Evolutionary conservation across 2,329 filamentous ascomycete genomes (phyloP), one percentile per base, ranked within the genome.

Genomic region (Aspergillus sp.): DNA sequence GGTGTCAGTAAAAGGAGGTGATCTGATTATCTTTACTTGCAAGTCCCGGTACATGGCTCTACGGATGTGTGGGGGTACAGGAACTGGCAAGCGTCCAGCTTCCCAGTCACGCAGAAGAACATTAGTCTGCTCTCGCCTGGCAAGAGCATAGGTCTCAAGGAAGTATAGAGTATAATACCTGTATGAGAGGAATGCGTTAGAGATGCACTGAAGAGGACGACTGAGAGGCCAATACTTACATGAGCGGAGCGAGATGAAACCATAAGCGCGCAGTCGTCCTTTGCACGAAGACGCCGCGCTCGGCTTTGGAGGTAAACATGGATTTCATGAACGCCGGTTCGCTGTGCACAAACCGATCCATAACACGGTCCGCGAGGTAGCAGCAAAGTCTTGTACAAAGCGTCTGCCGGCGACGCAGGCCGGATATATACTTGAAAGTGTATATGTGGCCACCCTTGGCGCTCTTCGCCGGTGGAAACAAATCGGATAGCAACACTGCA

Each of bases 161-260:
- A 78, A 79, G 63, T 76, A 79, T 47, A 77, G 65, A 2, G 69
- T 70, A 61, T 78, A 79, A 62, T 76, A 78, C 72, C 78, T 79
- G 56, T 23, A 23, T 3, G 25, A 38, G 21, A 39, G 9, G 21
- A 19, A n/a, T 6, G 13, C 28, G 23, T 64, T 51, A 65, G 57
- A 21, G 52, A 13, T 10, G 3, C 1, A 23, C 15, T 23, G 15
- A 19, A 25, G 23, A 8, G 2, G 43, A 15, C 13, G 12, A 15
- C 12, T 38, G 13, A 6, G 21, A 25, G 25, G 8, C 9, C 13
- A 54, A 10, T 9, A 63, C 76, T 62, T 63, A 79, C 78, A 79
- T 78, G 12, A 78, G 64, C 13, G 78, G 77, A 15, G 74, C 74
- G 25, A 79, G 69, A 53, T 78, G 73, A 47, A 75, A 79, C 70